phyloP scores from a whole-genome alignment of 306 rosid genomes.

The Oemleria cerasiformis region DNA sequence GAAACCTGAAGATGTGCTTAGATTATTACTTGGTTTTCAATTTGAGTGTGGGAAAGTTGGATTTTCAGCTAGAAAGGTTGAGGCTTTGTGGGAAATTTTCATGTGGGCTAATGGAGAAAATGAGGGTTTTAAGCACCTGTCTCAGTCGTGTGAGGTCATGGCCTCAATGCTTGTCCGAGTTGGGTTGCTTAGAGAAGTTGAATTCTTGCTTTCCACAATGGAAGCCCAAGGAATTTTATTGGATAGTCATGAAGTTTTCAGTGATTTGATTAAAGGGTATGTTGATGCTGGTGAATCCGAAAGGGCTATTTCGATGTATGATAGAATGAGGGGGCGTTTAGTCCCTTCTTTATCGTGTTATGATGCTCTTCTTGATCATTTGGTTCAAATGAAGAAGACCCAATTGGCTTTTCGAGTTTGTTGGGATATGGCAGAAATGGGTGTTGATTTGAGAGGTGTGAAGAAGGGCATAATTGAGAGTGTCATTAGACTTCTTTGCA shows the following conservation, averaged over 20 bases:
- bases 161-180: slow-evolving; percentile 57
- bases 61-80: slow-evolving; percentile 48
- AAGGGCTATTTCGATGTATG: slow-evolving; percentile 48
- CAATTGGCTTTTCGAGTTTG: slow-evolving; percentile 39
- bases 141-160: slow-evolving; percentile 59
- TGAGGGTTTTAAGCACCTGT: slow-evolving; percentile 38
- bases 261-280: slow-evolving; percentile 49
- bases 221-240: slow-evolving; percentile 37
- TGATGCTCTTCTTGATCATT: slow-evolving; percentile 40
- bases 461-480: slow-evolving; percentile 47
- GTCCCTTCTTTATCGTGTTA: slow-evolving; percentile 45
- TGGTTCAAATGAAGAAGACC: slow-evolving; percentile 49
- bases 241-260: slow-evolving; percentile 37
- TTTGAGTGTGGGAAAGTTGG: slow-evolving; percentile 35
- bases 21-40: slow-evolving; percentile 51
- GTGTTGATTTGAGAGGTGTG: slow-evolving; percentile 34
- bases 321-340: slow-evolving; percentile 36
- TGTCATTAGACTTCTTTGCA: slow-evolving; percentile 57
- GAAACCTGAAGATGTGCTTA: slow-evolving; percentile 54
- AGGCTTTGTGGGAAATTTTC: slow-evolving; percentile 62
- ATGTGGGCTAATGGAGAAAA: slow-evolving; percentile 39
- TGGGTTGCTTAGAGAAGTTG: slow-evolving; percentile 59
- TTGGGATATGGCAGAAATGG: slow-evolving; percentile 49
- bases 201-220: slow-evolving; percentile 50
- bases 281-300: slow-evolving; percentile 49